A percentile compares a stretch with the other conserved stretches of the same genome.
Evolutionary conservation across 345 rosid genomes (phyloP).

Genomic region (Turritis glabra): DNA sequence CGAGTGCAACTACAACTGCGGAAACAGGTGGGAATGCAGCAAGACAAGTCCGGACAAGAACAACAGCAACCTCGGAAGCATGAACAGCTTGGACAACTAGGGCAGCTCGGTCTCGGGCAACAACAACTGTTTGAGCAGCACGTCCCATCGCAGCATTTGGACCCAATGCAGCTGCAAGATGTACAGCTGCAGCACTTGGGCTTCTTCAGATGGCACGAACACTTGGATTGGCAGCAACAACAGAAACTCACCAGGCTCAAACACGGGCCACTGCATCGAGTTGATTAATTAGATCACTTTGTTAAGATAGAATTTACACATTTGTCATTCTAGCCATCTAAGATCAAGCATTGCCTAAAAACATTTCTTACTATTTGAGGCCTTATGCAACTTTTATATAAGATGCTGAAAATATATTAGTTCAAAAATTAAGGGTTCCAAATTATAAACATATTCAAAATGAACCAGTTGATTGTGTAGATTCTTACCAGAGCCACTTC

Average conservation of each 20-base stretch:
- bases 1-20: constrained; percentile 47
- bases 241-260: constrained; percentile 66
- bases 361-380: not conserved
- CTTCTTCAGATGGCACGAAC: constrained; percentile 47
- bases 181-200: constrained; percentile 51
- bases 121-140: constrained; percentile 37
- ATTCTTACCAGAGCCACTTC: constrained; percentile 81
- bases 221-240: constrained; percentile 65
- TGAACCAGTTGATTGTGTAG: too few relatives aligned
- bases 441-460: too few relatives aligned
- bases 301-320: not conserved
- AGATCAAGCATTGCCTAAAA: not conserved
- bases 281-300: constrained; percentile 13
- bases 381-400: not conserved
- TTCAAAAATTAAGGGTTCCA: too few relatives aligned
- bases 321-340: not conserved
- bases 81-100: constrained; percentile 45
- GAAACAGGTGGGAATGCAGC: constrained; percentile 47
- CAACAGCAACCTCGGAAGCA: constrained; percentile 52
- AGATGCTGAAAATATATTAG: too few relatives aligned
- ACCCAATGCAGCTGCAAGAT: constrained; percentile 29
- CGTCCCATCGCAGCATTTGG: constrained; percentile 39
- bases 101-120: constrained; percentile 44
- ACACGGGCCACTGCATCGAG: constrained; percentile 56
- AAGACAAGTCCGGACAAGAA: constrained; percentile 51